phyloP scores from a whole-genome alignment of 352 stramenopile genomes.

The Phytophthora boehmeriae region DNA sequence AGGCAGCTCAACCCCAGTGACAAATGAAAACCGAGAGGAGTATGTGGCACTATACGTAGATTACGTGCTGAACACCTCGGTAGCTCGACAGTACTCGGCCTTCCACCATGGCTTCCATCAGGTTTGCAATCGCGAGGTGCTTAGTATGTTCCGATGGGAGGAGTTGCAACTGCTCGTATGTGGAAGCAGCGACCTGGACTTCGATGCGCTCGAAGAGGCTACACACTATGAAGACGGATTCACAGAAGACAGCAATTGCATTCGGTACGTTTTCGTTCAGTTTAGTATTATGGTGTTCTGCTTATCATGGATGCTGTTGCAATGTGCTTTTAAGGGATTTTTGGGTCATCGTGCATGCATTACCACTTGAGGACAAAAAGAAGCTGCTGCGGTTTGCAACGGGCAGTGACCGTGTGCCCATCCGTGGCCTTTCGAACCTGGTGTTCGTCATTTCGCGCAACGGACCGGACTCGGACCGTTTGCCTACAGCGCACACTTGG shows the following conservation, averaged over 20 bases:
- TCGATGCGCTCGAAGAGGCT: slow-evolving; percentile 74
- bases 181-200: slow-evolving; percentile 76
- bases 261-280: slow-evolving; percentile 42
- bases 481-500: slow-evolving; percentile 89
- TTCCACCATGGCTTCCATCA: slow-evolving; percentile 82
- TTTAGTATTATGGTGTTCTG: neutral
- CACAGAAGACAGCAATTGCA: slow-evolving; percentile 63
- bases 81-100: slow-evolving; percentile 66
- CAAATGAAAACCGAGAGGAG: slow-evolving; percentile 67
- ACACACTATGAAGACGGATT: slow-evolving; percentile 84
- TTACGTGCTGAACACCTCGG: slow-evolving; percentile 66
- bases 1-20: slow-evolving; percentile 65
- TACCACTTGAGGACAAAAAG: slow-evolving; percentile 85
- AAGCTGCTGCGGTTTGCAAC: slow-evolving; percentile 88
- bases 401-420: slow-evolving; percentile 85
- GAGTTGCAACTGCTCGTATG: slow-evolving; percentile 82
- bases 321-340: slow-evolving; percentile 56
- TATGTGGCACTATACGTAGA: slow-evolving; percentile 80
- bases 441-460: slow-evolving; percentile 88
- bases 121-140: slow-evolving; percentile 72
- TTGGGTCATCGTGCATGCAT: slow-evolving; percentile 82
- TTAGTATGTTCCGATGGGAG: slow-evolving; percentile 84
- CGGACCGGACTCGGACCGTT: slow-evolving; percentile 77
- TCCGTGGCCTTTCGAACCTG: slow-evolving; percentile 79
- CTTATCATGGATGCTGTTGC: neutral